phyloP scores from a whole-genome alignment of 1,284 basidiomycete species.

The Cutaneotrichosporon arboriforme region DNA sequence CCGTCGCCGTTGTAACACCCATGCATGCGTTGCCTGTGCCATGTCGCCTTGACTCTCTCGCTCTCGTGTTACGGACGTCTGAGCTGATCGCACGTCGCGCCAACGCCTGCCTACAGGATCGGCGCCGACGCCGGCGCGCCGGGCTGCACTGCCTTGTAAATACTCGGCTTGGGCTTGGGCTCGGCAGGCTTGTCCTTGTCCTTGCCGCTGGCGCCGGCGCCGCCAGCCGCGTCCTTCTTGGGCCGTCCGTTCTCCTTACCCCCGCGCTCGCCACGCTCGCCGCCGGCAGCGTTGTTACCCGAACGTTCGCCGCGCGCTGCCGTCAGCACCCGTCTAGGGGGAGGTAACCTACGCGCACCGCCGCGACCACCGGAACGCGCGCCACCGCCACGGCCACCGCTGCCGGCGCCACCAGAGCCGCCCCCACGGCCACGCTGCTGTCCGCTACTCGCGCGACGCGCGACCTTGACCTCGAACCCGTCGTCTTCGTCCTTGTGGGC shows the following conservation, averaged over 20 bases:
- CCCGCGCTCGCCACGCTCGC: constrained; percentile 1
- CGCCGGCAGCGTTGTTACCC: neutral
- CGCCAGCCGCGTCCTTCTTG: neutral
- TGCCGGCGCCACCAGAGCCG: constrained; percentile 12
- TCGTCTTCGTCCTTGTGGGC: constrained; percentile 28
- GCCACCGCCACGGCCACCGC: constrained; percentile 5
- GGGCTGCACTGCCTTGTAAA: constrained; percentile 23
- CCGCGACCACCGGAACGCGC: neutral
- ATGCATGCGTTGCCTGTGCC: neutral
- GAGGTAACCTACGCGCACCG: constrained; percentile 9
- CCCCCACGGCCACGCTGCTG: too few relatives aligned
- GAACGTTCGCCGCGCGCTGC: constrained; percentile 8
- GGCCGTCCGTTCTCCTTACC: neutral
- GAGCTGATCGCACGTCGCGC: neutral
- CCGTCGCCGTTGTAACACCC: neutral
- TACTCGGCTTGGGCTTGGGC: constrained; percentile 23
- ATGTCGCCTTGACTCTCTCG: neutral
- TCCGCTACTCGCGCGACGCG: constrained; percentile 8
- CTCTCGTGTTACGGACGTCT: neutral
- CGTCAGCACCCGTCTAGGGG: neutral
- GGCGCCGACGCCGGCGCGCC: constrained; percentile 12
- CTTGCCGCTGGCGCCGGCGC: neutral
- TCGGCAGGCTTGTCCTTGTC: constrained; percentile 3
- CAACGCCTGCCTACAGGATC: too few relatives aligned
- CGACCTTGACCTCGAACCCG: constrained; percentile 37